Base-by-base conservation (phyloP, 495 filamentous ascomycete genomes). In the Penicillium alfredii region DNA sequence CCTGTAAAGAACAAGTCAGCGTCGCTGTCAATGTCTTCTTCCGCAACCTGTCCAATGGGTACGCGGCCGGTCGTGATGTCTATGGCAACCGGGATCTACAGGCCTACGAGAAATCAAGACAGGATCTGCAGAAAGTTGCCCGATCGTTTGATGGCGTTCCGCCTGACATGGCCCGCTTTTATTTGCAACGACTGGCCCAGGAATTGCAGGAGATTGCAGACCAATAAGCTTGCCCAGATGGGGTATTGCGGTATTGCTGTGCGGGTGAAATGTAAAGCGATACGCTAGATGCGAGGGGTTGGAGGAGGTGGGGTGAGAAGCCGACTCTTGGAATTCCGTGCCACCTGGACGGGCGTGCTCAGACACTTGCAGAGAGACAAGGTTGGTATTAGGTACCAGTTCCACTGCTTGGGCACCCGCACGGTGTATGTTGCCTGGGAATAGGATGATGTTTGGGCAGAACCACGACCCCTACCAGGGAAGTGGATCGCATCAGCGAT, bases 11-110 rank as follows among this genome's bases (percentile, higher is more conserved):
- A 9, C 68, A 73, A 4, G 47, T 76, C 20, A 87, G 84, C 46
- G 66, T 94, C 4, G 83, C 82, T 1, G 79, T 94, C 4, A 93
- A 95, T 51, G 74, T 88, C 8, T 94, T 92, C 68, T 94, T 94
- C 53, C 76, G 75, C 24, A 82, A 80, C 38, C 61, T 89, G 7
- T 64, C 76, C 15, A 63, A 60, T 9, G 77, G 75, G 2, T 94
- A 94, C 60, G 76, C 87, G 5, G 45, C 74, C 15, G 87, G 88
- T 7, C 72, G 73, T 45, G 88, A 95, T 60, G 82, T 94, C 2
- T 94, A 95, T 54, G 88, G 84, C 4, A 94, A 92, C 55, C 71
- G 86, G 8, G 90, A 96, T 60, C 51, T 95, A 24, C 78, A 81
- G 25, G 82, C 82, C 7, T 94, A 92, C 49, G 84, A 92, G 58